Base-by-base conservation (phyloP, 2,329 filamentous ascomycete species). In the Pochonia chlamydosporia region DNA sequence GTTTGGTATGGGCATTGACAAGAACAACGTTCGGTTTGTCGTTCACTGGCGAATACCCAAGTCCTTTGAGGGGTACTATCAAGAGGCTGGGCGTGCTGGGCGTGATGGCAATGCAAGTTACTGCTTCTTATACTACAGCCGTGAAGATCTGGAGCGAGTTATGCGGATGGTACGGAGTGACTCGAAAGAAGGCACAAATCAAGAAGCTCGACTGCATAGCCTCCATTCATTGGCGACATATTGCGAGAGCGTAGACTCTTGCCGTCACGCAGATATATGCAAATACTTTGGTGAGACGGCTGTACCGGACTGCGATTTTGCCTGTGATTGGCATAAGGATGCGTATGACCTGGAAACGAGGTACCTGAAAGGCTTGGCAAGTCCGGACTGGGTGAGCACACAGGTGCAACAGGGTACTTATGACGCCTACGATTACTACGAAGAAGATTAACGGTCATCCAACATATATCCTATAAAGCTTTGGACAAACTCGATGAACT, bases 1-100 rank as follows among this genome's bases (percentile, higher is more conserved):
- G 0, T 97, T 97, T 59, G 92, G 92, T 3, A 97, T 97, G 92
- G 92, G 92, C 23, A 96, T 97, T 54, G 91, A 97, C 66, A 96
- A 96, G 65, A 83, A 93, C 44, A 86, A 95, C 56, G 92, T 97
- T 10, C 86, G 92, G 3, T 96, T 96, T 58, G 91, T 97, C 1
- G 83, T 93, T 2, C 92, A 97, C 66, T 97, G 92, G 90, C 87
- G 89, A 49, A 77, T 96, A 9, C 89, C 92, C 9, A 95, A 95
- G 61, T 93, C 87, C 3, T 96, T 97, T 62, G 92, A 97, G 64
- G 89, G 91, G 1, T 96, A 93, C 62, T 96, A 96, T 59, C 92
- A 97, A 67, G 92, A 97, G 74, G 91, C 89, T 2, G 92, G 92
- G 0, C 85, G 92, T 33, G 92, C 91, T 5, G 92, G 92, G 1